Conservation (phyloP, 2,329 filamentous ascomycete genomes). For the Bretziella fagacearum region DNA sequence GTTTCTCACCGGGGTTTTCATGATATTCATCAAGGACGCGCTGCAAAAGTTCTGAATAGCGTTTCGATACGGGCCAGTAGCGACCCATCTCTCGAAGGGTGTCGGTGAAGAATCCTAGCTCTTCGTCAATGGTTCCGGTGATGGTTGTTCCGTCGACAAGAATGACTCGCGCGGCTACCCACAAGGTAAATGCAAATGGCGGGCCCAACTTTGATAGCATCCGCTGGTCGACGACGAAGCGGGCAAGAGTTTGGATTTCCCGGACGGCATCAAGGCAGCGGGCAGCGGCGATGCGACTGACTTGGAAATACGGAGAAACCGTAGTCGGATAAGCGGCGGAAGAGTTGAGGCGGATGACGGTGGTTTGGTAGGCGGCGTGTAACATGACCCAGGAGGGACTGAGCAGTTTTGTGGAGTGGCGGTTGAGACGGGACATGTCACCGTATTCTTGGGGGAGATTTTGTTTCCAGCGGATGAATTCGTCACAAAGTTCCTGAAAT, state of each 20-base stretch:
- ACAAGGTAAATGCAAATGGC: constrained; percentile 80
- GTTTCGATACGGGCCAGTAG: constrained; percentile 71
- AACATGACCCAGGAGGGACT: constrained; percentile 83
- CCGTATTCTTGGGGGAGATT: constrained; percentile 68
- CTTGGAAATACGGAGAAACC: constrained; percentile 73
- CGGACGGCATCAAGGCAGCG: constrained; percentile 70
- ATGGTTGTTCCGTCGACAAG: constrained; percentile 85
- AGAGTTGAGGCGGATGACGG: constrained; percentile 78
- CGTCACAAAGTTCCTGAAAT: constrained; percentile 70
- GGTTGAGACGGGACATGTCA: constrained; percentile 65
- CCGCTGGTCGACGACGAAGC: constrained; percentile 58
- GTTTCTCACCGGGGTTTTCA: constrained; percentile 61
- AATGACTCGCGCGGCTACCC: constrained; percentile 75
- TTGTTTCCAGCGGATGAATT: constrained; percentile 69
- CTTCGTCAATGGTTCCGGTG: constrained; percentile 63
- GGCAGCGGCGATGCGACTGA: constrained; percentile 71
- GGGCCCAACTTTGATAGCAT: constrained; percentile 70
- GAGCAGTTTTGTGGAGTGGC: constrained; percentile 41
- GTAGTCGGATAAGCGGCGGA: constrained; percentile 86
- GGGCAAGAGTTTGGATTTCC: constrained; percentile 60
- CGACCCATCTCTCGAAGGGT: constrained; percentile 64
- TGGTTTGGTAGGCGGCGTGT: constrained; percentile 77
- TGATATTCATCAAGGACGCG: constrained; percentile 74
- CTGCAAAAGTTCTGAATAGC: constrained; percentile 64
- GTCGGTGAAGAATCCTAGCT: constrained; percentile 68